Percentiles rank a stretch among this genome's conserved stretches.
phyloP scores from a whole-genome alignment of 805 yeast genomes.

The Priceomyces carsonii region DNA sequence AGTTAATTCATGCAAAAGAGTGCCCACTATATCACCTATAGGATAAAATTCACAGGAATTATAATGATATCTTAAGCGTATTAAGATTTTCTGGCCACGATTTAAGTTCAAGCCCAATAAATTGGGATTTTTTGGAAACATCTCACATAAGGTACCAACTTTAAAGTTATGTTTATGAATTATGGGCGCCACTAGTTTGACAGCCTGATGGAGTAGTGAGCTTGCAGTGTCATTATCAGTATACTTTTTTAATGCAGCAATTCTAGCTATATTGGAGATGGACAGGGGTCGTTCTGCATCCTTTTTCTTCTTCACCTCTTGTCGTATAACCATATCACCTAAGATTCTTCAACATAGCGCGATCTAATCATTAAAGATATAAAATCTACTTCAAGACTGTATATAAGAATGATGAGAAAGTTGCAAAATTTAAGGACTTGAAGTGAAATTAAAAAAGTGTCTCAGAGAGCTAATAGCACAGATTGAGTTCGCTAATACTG shows the following conservation, averaged over 20 bases:
- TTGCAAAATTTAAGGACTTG: too few relatives aligned
- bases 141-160: constrained; percentile 73
- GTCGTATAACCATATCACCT: too few relatives aligned
- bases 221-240: constrained; percentile 39
- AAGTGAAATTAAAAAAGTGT: too few relatives aligned
- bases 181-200: constrained; percentile 72
- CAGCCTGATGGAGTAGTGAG: constrained; percentile 65
- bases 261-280: constrained; percentile 32
- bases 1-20: constrained; percentile 84
- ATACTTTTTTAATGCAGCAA: constrained; percentile 37
- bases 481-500: too few relatives aligned
- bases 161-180: constrained; percentile 67
- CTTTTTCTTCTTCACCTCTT: not conserved
- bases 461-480: too few relatives aligned
- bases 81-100: constrained; percentile 67
- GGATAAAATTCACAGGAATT: constrained; percentile 60
- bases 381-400: too few relatives aligned
- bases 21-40: constrained; percentile 67
- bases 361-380: too few relatives aligned
- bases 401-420: too few relatives aligned
- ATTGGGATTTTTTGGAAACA: constrained; percentile 67
- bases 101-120: constrained; percentile 84
- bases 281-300: constrained; percentile 31
- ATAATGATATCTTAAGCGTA: constrained; percentile 64
- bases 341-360: too few relatives aligned